Evolutionary conservation across 148 eudicot genomes (phyloP).

Genomic region (Rhododendron ovatum): DNA sequence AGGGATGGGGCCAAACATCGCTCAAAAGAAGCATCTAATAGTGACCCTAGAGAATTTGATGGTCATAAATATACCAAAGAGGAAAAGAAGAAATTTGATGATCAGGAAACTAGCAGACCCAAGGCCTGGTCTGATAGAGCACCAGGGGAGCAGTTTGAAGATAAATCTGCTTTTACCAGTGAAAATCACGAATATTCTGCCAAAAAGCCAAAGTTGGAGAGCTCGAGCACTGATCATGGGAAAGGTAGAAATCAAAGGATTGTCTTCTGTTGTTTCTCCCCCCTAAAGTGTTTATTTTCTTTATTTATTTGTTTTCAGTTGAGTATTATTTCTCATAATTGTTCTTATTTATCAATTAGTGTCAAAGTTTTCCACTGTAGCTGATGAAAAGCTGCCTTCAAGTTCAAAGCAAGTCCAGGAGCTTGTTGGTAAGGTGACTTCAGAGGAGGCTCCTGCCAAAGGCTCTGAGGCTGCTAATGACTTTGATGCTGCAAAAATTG

Average conservation of each 20-base stretch:
- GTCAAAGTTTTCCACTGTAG: constrained; percentile 16
- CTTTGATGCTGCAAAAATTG: constrained; percentile 86
- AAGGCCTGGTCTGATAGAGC: constrained; percentile 28
- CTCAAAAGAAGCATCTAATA: constrained; percentile 24
- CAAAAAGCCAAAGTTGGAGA: constrained; percentile 53
- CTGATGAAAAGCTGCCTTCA: constrained; percentile 34
- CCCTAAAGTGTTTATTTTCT: neutral
- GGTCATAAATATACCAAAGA: constrained; percentile 28
- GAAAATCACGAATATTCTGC: constrained; percentile 31
- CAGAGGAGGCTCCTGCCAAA: constrained; percentile 41
- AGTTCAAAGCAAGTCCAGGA: constrained; percentile 38
- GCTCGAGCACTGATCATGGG: constrained; percentile 23
- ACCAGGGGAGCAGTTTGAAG: constrained; percentile 31
- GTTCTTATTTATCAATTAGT: constrained; percentile 14
- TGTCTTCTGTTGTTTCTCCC: neutral
- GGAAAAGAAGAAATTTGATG: constrained; percentile 40
- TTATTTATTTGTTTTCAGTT: neutral
- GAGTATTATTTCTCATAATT: neutral
- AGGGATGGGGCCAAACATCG: constrained; percentile 35
- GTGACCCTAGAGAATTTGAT: constrained; percentile 38
- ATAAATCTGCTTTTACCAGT: constrained; percentile 16
- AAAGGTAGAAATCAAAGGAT: constrained; percentile 30
- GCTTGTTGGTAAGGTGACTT: constrained; percentile 28
- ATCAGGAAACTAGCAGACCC: constrained; percentile 20
- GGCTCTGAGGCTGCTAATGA: constrained; percentile 38